Base-by-base conservation (phyloP, 768 basidiomycete species). In the Lactarius akahatsu region DNA sequence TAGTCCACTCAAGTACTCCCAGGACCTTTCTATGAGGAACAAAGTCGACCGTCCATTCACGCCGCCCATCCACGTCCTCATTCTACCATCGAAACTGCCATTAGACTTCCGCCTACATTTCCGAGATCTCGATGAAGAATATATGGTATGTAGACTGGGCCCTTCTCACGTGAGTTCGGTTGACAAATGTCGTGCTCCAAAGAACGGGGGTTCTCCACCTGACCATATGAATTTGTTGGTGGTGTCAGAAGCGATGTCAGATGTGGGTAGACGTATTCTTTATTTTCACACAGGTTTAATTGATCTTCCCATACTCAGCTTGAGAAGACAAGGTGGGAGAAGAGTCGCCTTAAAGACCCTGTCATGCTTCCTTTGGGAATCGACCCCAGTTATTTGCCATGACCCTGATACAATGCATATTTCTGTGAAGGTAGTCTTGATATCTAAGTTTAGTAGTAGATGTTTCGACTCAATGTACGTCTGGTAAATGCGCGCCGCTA, bases 221-320 rank as follows among this genome's bases (percentile, higher is more conserved):
- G 85, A 91, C 68, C 88, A 92, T 70, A 92, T 93, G 90, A 90
- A 92, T 72, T 76, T 93, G 26, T 72, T 93, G 16, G 80, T 87
- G 10, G 78, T 77, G 13, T 59, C 73, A 4, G 86, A 89, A 50
- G 89, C 89, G 13, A 71, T 80, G 20, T 77, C 77, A 43, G 87
- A 91, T 73, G 91, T 91, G 70, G 34, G 85, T 79, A 30, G 16
- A 1, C 32, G 3, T 43, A 58, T 62, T 32, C 40, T 45, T 59
- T 58, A 56, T 59, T 62, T 10, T 23, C 23, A 13, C 61, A 23
- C 18, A 30, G 18, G 61, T 56, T 58, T 67, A 57, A 40, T 70
- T 73, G 28, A 70, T 57, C 36, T 63, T 45, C 61, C 9, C 52
- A 40, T 30, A 41, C 30, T 28, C 64, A 91, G 90, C 76, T 90